Evolutionary conservation across 257 asterid genomes (phyloP).

Genomic region (Nemophila menziesii): DNA sequence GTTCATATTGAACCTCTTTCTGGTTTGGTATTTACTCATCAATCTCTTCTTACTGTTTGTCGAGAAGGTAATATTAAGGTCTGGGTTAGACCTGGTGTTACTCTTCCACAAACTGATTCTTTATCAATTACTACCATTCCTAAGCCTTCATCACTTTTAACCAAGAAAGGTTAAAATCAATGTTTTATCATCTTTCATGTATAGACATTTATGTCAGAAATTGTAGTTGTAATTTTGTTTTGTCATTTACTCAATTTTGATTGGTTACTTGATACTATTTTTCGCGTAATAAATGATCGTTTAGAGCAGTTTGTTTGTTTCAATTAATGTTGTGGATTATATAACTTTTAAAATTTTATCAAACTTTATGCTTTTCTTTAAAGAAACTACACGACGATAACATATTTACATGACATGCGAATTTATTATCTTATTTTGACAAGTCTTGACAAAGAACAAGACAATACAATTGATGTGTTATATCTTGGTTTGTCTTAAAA

Average conservation of each 20-base stretch:
- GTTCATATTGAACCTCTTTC: constrained; percentile 98
- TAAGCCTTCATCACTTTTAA: too few species aligned
- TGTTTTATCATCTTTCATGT: too few species aligned
- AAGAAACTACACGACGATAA: background rate
- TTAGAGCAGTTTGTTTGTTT: too few species aligned
- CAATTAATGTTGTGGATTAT: too few species aligned
- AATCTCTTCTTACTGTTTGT: constrained; percentile 73
- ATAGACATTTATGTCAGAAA: too few species aligned
- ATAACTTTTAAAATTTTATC: too few species aligned
- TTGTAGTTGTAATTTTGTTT: too few species aligned
- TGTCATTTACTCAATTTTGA: too few species aligned
- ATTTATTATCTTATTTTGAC: background rate
- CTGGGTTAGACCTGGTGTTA: constrained; percentile 74
- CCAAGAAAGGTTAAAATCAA: too few species aligned
- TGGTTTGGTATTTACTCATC: constrained; percentile 76
- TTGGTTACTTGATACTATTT: too few species aligned
- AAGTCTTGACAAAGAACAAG: background rate
- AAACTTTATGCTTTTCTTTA: background rate
- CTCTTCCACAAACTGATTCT: constrained; percentile 63
- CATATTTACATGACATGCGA: background rate
- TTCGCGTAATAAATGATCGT: too few species aligned
- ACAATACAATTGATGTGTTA: background rate
- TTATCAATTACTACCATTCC: constrained; percentile 29
- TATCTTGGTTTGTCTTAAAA: background rate
- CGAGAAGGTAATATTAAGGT: constrained; percentile 90